Percentiles rank a stretch among this genome's conserved stretches.
phyloP scores from a whole-genome alignment of 495 filamentous ascomycete genomes.

The Paragyromitra xinjiangensis region DNA sequence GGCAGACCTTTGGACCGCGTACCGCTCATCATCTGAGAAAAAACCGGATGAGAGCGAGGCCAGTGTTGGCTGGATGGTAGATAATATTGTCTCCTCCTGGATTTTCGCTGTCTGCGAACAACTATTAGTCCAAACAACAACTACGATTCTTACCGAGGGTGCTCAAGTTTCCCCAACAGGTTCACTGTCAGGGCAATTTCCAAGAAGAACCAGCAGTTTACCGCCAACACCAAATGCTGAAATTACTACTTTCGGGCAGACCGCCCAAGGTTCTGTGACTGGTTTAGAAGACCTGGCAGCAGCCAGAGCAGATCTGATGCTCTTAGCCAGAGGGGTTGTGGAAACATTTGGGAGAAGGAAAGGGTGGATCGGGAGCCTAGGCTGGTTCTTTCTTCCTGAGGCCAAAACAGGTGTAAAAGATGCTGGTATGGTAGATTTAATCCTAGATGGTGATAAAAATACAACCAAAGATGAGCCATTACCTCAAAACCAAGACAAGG shows the following conservation, averaged over 20 bases:
- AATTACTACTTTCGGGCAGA: slow-evolving; percentile 47
- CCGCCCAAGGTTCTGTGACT: slow-evolving; percentile 60
- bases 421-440: slow-evolving; percentile 67
- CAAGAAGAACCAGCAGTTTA: slow-evolving; percentile 53
- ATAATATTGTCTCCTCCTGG: slow-evolving; percentile 86
- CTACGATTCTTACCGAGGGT: slow-evolving; percentile 53
- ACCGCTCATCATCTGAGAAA: slow-evolving; percentile 54
- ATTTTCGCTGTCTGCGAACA: slow-evolving; percentile 69
- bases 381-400: slow-evolving; percentile 73
- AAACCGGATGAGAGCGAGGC: slow-evolving; percentile 48
- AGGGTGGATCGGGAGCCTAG: slow-evolving; percentile 73
- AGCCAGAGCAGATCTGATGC: slow-evolving; percentile 77
- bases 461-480: slow-evolving; percentile 6
- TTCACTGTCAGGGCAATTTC: slow-evolving; percentile 36
- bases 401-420: slow-evolving; percentile 61
- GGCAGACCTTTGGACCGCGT: slow-evolving; percentile 70
- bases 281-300: slow-evolving; percentile 86
- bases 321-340: slow-evolving; percentile 80
- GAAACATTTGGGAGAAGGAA: slow-evolving; percentile 75
- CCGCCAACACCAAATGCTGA: slow-evolving; percentile 49
- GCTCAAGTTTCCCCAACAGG: slow-evolving; percentile 11
- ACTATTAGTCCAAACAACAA: slow-evolving; percentile 55
- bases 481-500: slow-evolving; percentile 32
- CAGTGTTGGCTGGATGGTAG: slow-evolving; percentile 64
- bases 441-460: slow-evolving; percentile 60